phyloP scores from a whole-genome alignment of 352 stramenopile species.

The Plasmopara muralis region DNA sequence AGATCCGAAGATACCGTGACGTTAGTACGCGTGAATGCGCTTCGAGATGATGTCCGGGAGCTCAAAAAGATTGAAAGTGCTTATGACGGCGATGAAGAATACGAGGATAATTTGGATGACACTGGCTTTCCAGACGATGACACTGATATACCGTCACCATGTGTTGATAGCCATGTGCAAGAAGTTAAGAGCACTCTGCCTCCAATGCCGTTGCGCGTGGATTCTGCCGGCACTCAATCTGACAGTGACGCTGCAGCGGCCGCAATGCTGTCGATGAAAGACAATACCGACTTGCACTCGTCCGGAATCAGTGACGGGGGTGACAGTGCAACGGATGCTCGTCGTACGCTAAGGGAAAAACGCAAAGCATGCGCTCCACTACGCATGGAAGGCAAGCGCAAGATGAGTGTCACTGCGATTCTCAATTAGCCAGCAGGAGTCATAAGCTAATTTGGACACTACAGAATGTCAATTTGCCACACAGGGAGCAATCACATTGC shows the following conservation, averaged over 20 bases:
- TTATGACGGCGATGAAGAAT: constrained; percentile 63
- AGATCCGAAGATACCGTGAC: constrained; percentile 53
- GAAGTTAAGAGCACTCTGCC: constrained; percentile 21
- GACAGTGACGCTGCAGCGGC: constrained; percentile 71
- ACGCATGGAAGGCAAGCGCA: constrained; percentile 60
- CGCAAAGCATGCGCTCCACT: constrained; percentile 67
- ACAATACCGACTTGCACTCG: constrained; percentile 24
- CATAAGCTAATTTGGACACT: neutral
- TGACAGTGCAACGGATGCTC: constrained; percentile 27
- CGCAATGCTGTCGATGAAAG: constrained; percentile 78
- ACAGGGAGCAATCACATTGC: too few relatives aligned
- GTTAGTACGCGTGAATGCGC: constrained; percentile 61
- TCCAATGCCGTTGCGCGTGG: constrained; percentile 18
- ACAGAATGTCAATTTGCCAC: too few relatives aligned
- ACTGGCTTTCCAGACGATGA: constrained; percentile 32
- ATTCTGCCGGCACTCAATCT: constrained; percentile 39
- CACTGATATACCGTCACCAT: constrained; percentile 17
- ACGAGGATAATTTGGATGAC: constrained; percentile 51
- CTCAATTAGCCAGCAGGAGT: constrained; percentile 50
- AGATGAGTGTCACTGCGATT: constrained; percentile 86
- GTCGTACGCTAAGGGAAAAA: constrained; percentile 35
- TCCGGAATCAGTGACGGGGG: constrained; percentile 37
- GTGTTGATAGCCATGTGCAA: constrained; percentile 21
- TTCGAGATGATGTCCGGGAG: constrained; percentile 67
- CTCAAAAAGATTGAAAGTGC: constrained; percentile 64